Conservation (phyloP, 176 grass and related monocot species). For the Hordeum vulgare region DNA sequence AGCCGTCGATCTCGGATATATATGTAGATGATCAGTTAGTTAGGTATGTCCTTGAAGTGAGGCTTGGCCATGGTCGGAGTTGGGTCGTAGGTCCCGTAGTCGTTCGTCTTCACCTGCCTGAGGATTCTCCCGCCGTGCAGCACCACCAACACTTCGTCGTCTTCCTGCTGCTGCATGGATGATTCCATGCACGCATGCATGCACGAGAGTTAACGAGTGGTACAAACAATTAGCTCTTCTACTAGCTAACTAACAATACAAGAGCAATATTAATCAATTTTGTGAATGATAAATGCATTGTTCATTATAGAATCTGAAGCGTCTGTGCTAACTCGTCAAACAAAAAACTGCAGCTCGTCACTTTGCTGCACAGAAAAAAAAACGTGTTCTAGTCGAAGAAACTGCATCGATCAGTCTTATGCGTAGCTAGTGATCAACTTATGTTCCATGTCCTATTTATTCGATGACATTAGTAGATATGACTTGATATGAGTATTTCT, state of each 20-base stretch:
- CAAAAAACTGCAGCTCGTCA: not conserved
- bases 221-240: not conserved
- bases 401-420: not conserved
- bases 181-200: not conserved
- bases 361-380: not conserved
- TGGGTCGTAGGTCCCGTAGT: constrained; percentile 53
- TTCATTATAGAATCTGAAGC: not conserved
- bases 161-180: constrained; percentile 21
- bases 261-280: not conserved
- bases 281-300: too few relatives aligned
- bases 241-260: not conserved
- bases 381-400: not conserved
- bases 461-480: not conserved
- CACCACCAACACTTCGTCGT: constrained; percentile 21
- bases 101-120: constrained; percentile 48
- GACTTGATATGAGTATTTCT: not conserved
- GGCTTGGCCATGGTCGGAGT: constrained; percentile 62
- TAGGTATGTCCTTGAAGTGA: constrained; percentile 78
- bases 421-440: not conserved
- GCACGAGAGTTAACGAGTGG: not conserved
- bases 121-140: constrained; percentile 46
- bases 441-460: constrained; percentile 15
- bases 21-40: constrained; percentile 13
- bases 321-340: not conserved
- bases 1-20: not conserved